A percentile compares a stretch with the other conserved stretches of the same genome.
Conservation (phyloP, 176 grass and related monocot species). For the Oryza punctata region DNA sequence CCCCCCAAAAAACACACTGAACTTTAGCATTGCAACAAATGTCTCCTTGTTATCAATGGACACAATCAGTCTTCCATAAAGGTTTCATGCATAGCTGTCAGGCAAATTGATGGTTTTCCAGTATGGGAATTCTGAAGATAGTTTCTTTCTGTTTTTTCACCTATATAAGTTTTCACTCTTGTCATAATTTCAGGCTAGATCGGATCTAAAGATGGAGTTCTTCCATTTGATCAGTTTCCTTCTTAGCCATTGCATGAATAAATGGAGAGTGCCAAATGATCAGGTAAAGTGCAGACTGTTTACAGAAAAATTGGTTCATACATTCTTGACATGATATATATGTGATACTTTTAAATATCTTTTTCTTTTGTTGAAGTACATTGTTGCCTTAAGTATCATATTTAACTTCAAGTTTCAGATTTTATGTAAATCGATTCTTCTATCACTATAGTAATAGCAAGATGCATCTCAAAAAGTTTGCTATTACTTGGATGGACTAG, state of each 20-base stretch:
- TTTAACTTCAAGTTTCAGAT: constrained; percentile 9
- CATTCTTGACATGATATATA: constrained; percentile 24
- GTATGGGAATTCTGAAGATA: constrained; percentile 21
- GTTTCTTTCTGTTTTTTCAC: constrained; percentile 3
- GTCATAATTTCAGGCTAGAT: constrained; percentile 81
- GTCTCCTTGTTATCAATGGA: constrained; percentile 13
- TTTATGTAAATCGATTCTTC: constrained; percentile 19
- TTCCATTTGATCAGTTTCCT: constrained; percentile 99
- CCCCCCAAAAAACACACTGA: neutral
- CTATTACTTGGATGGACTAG: constrained; percentile 18
- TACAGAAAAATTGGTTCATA: neutral
- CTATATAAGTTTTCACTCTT: constrained; percentile 23
- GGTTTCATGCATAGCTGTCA: constrained; percentile 15
- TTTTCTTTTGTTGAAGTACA: constrained; percentile 18
- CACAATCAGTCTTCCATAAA: constrained; percentile 2
- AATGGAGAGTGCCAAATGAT: constrained; percentile 82
- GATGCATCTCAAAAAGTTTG: constrained; percentile 1
- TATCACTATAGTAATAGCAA: neutral
- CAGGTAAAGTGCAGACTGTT: constrained; percentile 55
- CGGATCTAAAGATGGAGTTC: constrained; percentile 98
- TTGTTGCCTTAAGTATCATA: constrained; percentile 25
- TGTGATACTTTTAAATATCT: constrained; percentile 12
- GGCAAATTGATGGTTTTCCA: constrained; percentile 1
- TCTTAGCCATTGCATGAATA: constrained; percentile 94
- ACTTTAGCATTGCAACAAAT: neutral